phyloP scores from a whole-genome alignment of 306 rosid species.

The Vigna mungo region DNA sequence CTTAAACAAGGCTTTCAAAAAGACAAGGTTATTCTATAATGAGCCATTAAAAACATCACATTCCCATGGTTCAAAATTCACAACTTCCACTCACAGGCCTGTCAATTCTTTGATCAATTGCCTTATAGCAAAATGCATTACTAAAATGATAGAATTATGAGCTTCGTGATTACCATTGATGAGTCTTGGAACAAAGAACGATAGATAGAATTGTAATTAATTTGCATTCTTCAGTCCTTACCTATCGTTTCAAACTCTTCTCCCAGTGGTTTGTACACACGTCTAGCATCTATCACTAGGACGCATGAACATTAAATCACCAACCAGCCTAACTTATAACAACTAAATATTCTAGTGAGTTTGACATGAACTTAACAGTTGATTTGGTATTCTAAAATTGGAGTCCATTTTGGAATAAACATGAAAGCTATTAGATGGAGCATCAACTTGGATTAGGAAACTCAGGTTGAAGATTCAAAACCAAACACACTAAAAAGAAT shows the following conservation, averaged over 20 bases:
- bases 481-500: not conserved
- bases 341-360: slow-evolving; percentile 6
- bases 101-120: slow-evolving; percentile 16
- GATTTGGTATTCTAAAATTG: no score
- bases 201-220: not conserved
- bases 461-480: no score
- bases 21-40: not conserved
- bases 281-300: not conserved
- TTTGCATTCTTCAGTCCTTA: not conserved
- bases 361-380: not conserved
- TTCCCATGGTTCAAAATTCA: slow-evolving; percentile 11
- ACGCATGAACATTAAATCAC: not conserved
- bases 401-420: no score
- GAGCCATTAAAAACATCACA: not conserved
- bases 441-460: no score
- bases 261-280: not conserved
- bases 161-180: slow-evolving; percentile 9
- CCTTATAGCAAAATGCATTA: not conserved
- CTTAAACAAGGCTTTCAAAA: not conserved
- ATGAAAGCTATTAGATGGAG: no score
- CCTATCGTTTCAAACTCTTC: not conserved
- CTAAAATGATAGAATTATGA: not conserved
- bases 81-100: slow-evolving; percentile 3
- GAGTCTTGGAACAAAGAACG: slow-evolving; percentile 7
- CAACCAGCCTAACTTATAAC: not conserved